Conservation (phyloP, 73 alveolate species). For the Paraurostyla sp. region DNA sequence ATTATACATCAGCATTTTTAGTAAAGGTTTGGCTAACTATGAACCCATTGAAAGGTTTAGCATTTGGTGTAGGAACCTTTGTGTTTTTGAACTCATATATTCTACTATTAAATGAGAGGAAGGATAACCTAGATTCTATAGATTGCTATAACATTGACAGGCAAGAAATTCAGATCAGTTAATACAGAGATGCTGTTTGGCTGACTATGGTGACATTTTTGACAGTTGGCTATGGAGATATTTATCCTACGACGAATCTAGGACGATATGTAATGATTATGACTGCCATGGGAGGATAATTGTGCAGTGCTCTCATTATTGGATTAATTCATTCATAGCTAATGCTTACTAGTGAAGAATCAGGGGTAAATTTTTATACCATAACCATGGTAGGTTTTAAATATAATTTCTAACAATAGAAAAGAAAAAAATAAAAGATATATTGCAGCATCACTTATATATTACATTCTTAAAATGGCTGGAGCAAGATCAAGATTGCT, state of each 20-base stretch:
- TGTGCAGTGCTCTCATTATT: constrained; percentile 16
- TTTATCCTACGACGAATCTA: constrained; percentile 85
- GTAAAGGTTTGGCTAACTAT: constrained; percentile 48
- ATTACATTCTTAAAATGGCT: constrained; percentile 38
- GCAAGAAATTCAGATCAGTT: background rate
- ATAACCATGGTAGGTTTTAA: background rate
- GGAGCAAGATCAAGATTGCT: background rate
- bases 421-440: constrained; percentile 9
- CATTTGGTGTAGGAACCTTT: background rate
- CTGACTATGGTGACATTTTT: constrained; percentile 85
- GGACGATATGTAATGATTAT: constrained; percentile 75
- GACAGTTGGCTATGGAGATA: constrained; percentile 92
- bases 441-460: constrained; percentile 15
- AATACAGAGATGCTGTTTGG: constrained; percentile 85
- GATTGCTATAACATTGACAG: background rate
- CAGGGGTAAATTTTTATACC: background rate
- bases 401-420: constrained; percentile 32
- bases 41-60: constrained; percentile 38
- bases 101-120: background rate
- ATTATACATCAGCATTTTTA: constrained; percentile 33
- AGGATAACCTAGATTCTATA: background rate
- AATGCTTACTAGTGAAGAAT: constrained; percentile 49
- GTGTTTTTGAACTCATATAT: constrained; percentile 2
- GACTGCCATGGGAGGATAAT: constrained; percentile 43
- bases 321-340: constrained; percentile 38